Percentiles rank a stretch among this genome's conserved stretches.
phyloP scores from a whole-genome alignment of 2,329 filamentous ascomycete genomes.

The Zalaria sp. region DNA sequence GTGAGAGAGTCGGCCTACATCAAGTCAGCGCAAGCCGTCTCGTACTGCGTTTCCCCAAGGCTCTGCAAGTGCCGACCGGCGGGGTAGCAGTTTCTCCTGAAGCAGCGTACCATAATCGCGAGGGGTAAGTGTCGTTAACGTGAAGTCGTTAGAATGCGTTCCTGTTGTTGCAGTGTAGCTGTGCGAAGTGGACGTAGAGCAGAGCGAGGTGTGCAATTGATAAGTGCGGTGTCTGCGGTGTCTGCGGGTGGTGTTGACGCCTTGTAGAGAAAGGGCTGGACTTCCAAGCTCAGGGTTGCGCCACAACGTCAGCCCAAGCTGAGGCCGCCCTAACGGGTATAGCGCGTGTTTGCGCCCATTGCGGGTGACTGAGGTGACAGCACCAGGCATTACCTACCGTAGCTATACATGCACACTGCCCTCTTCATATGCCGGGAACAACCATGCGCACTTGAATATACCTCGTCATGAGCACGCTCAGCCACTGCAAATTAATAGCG shows the following conservation, averaged over 20 bases:
- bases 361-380: too few relatives aligned
- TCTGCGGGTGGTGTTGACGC: constrained; percentile 4
- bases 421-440: too few relatives aligned
- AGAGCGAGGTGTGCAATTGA: not conserved
- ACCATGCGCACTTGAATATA: too few relatives aligned
- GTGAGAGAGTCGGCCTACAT: constrained; percentile 88
- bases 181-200: too few relatives aligned
- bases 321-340: too few relatives aligned
- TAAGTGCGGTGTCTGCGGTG: not conserved
- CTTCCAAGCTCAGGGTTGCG: too few relatives aligned
- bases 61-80: not conserved
- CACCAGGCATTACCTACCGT: too few relatives aligned
- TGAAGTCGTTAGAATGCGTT: not conserved
- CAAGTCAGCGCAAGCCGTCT: constrained; percentile 5
- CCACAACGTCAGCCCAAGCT: too few relatives aligned
- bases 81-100: constrained; percentile 8
- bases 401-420: too few relatives aligned
- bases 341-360: too few relatives aligned
- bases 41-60: not conserved
- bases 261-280: not conserved
- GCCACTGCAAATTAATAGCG: too few relatives aligned
- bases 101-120: constrained; percentile 13
- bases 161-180: not conserved
- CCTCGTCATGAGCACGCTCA: too few relatives aligned
- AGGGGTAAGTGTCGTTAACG: not conserved